Base-by-base conservation (phyloP, 306 rosid genomes). In the Benincasa hispida region DNA sequence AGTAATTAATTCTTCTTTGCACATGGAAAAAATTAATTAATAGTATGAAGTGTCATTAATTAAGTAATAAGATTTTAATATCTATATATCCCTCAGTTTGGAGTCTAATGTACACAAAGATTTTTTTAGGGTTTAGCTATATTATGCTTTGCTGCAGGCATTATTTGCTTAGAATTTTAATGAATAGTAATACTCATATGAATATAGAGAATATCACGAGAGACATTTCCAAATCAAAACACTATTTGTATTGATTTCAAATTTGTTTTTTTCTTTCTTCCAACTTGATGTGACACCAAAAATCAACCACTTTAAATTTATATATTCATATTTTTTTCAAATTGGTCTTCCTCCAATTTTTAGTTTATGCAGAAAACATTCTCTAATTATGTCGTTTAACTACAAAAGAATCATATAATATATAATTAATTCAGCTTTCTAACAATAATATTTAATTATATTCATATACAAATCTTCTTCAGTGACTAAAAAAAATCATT, bases 121-220 rank as follows among this genome's bases (percentile, higher is more conserved):
- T 67, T 67, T 67, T 67, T 65, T 9, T 32, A 35, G 53, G 53
- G 18, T 47, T 4, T 50, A 17, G 50, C 48, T 37, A 35, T 65
- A 19, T 10, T 65, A 13, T 65, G 72, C 9, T 66, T 67, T 39
- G 25, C 1, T 67, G 74, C 34, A 41, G 76, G 45, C 76, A 72
- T 72, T 50, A 48, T 72, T 72, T 48, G 22, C 27, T 8, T 47
- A 25, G 1, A 70, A 47, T 47, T 70, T 70, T 17, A 27, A 72
- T 50, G 60, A 72, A 28, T 72, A 42, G 39, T 69, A 18, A 72
- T 72, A 48, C 15, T 12, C 48, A 69, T 69, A 47, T 72, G 10
- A 47, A 48, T 78, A 72, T 76, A 81, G 74, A 75, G 76, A 34
- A 25, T 73, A 87, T 91, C 96, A 91, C 96, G 93, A 88, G 93